Percentiles rank a stretch among this genome's conserved stretches.
phyloP scores from a whole-genome alignment of 768 basidiomycete genomes.

The Tricholomella constricta region DNA sequence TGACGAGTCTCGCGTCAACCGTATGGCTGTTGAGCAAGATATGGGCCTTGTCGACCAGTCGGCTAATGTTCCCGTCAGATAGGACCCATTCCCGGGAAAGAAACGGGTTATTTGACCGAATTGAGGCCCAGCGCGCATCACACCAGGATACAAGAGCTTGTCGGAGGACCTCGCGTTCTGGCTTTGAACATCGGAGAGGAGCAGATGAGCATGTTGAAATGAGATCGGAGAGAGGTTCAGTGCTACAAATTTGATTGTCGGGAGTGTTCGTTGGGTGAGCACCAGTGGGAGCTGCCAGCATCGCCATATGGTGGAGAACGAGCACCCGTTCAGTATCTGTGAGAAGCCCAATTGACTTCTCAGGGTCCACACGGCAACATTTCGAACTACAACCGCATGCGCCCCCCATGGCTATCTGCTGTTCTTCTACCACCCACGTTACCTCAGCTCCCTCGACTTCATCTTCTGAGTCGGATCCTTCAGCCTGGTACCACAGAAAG shows the following conservation, averaged over 20 bases:
- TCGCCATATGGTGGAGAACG: not conserved
- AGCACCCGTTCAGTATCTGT: not conserved
- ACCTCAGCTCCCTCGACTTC: not conserved
- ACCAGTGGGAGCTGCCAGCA: too few species aligned
- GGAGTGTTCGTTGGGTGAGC: too few species aligned
- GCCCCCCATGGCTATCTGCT: not conserved
- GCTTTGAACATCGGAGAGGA: slow-evolving; percentile 6
- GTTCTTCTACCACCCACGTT: slow-evolving; percentile 1
- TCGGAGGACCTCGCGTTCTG: slow-evolving; percentile 8
- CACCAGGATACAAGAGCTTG: slow-evolving; percentile 2
- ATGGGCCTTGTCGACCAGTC: slow-evolving; percentile 2
- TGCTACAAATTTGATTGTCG: too few species aligned
- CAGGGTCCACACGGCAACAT: slow-evolving; percentile 1
- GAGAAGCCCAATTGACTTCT: not conserved
- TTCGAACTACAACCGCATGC: slow-evolving; percentile 7
- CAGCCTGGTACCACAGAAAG: not conserved
- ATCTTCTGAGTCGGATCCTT: not conserved
- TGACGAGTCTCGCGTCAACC: too few species aligned
- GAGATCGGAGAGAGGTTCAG: too few species aligned
- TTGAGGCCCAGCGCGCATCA: slow-evolving; percentile 4
- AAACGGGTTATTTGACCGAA: not conserved
- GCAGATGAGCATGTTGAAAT: slow-evolving; percentile 9
- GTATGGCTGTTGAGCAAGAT: not conserved
- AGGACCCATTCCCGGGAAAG: slow-evolving; percentile 8
- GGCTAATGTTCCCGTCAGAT: not conserved